Percentiles rank a stretch among this genome's conserved stretches.
phyloP scores from a whole-genome alignment of 2,329 filamentous ascomycete species.

The Aspergillus amoenus region DNA sequence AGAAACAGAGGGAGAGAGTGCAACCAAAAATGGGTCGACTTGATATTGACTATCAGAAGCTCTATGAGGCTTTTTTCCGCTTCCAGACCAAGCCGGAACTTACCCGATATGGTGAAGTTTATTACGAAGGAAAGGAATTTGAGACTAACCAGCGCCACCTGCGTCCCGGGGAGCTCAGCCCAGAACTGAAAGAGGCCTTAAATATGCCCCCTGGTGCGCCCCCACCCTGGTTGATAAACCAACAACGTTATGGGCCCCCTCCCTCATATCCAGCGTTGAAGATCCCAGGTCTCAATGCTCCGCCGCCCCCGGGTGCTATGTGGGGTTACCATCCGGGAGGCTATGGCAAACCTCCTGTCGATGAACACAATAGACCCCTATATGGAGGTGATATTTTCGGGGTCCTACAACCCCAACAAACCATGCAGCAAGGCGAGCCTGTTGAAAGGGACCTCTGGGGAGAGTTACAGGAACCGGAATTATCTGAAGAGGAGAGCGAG shows the following conservation, averaged over 20 bases:
- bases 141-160: constrained; percentile 92
- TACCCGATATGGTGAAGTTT: constrained; percentile 96
- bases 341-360: constrained; percentile 92
- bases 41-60: constrained; percentile 97
- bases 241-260: constrained; percentile 89
- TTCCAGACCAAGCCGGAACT: constrained; percentile 95
- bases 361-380: constrained; percentile 86
- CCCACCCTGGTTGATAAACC: constrained; percentile 95
- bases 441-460: constrained; percentile 90
- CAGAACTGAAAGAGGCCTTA: constrained; percentile 85
- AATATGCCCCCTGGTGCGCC: constrained; percentile 91
- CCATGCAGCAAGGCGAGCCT: constrained; percentile 68
- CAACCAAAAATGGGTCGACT: constrained; percentile 95
- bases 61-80: constrained; percentile 97
- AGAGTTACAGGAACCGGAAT: constrained; percentile 78
- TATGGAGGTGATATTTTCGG: constrained; percentile 96
- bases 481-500: constrained; percentile 67
- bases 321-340: constrained; percentile 97
- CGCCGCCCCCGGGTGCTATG: constrained; percentile 79
- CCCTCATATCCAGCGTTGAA: constrained; percentile 95
- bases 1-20: constrained; percentile 92
- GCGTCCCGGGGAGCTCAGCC: constrained; percentile 83
- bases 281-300: constrained; percentile 90
- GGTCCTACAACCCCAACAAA: constrained; percentile 63
- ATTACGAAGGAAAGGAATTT: constrained; percentile 98